phyloP scores from a whole-genome alignment of 1,284 basidiomycete genomes.

The Meira miltonrushii region DNA sequence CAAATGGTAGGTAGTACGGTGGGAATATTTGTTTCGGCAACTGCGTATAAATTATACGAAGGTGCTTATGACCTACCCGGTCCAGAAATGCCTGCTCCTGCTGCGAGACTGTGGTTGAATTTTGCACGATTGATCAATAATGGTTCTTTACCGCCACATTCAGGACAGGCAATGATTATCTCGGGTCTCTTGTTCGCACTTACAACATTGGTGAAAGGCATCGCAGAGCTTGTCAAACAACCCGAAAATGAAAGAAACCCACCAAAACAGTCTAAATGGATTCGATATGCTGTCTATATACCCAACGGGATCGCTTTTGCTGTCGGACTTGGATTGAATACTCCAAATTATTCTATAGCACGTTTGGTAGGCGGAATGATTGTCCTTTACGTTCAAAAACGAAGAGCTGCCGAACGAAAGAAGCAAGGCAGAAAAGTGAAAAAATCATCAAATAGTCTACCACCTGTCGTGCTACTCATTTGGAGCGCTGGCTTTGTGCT shows the following conservation, averaged over 20 bases:
- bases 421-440: constrained; percentile 48
- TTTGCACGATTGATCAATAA: constrained; percentile 78
- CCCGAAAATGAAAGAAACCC: constrained; percentile 4
- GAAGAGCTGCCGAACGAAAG: constrained; percentile 21
- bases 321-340: constrained; percentile 77
- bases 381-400: constrained; percentile 58
- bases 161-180: constrained; percentile 70
- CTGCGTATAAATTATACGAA: constrained; percentile 69
- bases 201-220: neutral
- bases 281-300: constrained; percentile 16
- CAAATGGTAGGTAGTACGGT: constrained; percentile 58
- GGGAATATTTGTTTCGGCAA: constrained; percentile 80
- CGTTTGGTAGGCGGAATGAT: constrained; percentile 80
- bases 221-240: neutral
- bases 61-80: constrained; percentile 70
- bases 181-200: constrained; percentile 60
- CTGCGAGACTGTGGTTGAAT: constrained; percentile 73
- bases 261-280: constrained; percentile 7
- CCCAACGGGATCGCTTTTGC: constrained; percentile 56
- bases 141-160: constrained; percentile 73
- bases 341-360: constrained; percentile 61
- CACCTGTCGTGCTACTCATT: constrained; percentile 72
- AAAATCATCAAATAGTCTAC: constrained; percentile 11
- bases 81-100: constrained; percentile 86
- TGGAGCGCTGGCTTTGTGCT: constrained; percentile 91